Conservation (phyloP, 176 grass and related monocot genomes). For the Zea mays region Zm-B73-REFERENCE-NAM-5.0 NC_050104.1:19316001-19316500, state of each 20-base stretch:
- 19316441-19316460: background rate
- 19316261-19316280: constrained; percentile 97
- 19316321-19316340: constrained; percentile 87
- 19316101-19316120: constrained; percentile 90
- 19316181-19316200: background rate
- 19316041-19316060: constrained; percentile 2
- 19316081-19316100: constrained; percentile 31
- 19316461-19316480: background rate
- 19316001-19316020: constrained; percentile 10
- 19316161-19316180: constrained; percentile 69
- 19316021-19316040: background rate
- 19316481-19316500: background rate
- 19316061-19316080: background rate
- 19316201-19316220: constrained; percentile 6
- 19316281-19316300: constrained; percentile 79
- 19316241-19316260: constrained; percentile 98
- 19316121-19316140: constrained; percentile 79
- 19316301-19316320: constrained; percentile 67
- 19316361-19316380: background rate
- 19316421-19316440: background rate
- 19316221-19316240: constrained; percentile 37
- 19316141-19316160: constrained; percentile 61
- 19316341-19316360: constrained; percentile 23
- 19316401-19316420: background rate
- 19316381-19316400: background rate